Base-by-base conservation (phyloP, 2,329 filamentous ascomycete genomes). In the Calonectria hawksworthii region DNA sequence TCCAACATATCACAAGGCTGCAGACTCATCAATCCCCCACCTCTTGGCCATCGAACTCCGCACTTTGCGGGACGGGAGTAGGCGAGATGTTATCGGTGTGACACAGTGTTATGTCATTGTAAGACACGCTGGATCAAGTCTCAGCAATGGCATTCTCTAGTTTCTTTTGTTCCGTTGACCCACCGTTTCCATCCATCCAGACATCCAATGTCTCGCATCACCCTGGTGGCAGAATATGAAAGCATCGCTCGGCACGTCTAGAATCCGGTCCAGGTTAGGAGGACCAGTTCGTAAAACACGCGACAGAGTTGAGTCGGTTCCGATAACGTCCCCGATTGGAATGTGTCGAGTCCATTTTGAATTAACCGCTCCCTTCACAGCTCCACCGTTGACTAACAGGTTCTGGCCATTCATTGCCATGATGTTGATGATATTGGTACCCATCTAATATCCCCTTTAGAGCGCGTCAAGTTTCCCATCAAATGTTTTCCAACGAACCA, bases 161-260 rank as follows among this genome's bases (percentile, higher is more conserved):
- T 65, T 50, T 23, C 21, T 50, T 65, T 65, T 65, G 26, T 34
- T 30, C 61, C 21, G 23, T 26, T 63, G 18, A 41, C 11, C 34
- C 56, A 23, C 56, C 36, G 18, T 63, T 36, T 41, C 56, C 36
- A n/a, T 9, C 26, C n/a, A 26, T 38, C 14, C 23, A 28, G 32
- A 13, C 56, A 44, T 64, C 26, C 56, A 51, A 63, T 70, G 68
- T 70, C 68, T 70, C 52, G 11, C n/a, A 23, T 21, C 56, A 28
- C 68, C 23, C 44, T 70, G 18, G 54, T 38, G 14, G 21, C 3
- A 14, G 32, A 26, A 41, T 50, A 16, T 28, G 32, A 51, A 63
- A 2, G 38, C 13, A 26, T 34, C 23, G 30, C 56, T 32, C 41
- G 18, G 34, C 47, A 50, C 59, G 51, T 70, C 32, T 32, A 41